Conservation (phyloP, 2,329 filamentous ascomycete genomes). For the Pestalotiopsis sp. region DNA sequence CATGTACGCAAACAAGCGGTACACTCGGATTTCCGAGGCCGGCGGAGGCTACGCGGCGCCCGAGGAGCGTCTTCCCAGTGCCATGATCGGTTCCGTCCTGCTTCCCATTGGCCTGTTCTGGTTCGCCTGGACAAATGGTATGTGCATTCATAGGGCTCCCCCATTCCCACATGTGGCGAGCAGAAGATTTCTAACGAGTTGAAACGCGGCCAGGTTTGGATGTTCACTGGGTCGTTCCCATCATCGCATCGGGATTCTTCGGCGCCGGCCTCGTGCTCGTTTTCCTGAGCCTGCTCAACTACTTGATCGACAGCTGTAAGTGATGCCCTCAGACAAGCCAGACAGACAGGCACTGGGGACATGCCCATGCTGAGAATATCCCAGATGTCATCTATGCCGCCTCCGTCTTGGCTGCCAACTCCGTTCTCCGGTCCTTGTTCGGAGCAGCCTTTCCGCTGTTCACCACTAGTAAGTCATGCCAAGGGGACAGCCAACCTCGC, state of each 20-base stretch:
- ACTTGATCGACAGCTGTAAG: conserved; percentile 56
- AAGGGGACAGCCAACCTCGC: not conserved
- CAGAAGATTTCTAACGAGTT: not conserved
- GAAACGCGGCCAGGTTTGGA: conserved; percentile 27
- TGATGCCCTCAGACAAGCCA: not conserved
- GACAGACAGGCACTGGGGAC: too few species aligned
- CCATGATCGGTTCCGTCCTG: conserved; percentile 63
- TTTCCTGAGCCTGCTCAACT: conserved; percentile 60
- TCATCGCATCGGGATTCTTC: conserved; percentile 38
- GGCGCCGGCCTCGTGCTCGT: conserved; percentile 50
- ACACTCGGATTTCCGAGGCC: conserved; percentile 34
- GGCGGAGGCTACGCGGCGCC: conserved; percentile 60
- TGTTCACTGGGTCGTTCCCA: conserved; percentile 56
- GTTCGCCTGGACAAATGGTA: conserved; percentile 68
- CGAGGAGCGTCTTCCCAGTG: conserved; percentile 66
- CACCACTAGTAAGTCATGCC: conserved; percentile 44
- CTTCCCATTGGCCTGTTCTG: conserved; percentile 70
- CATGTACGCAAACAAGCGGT: conserved; percentile 58
- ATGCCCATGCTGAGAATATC: too few species aligned
- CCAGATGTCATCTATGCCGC: conserved; percentile 68
- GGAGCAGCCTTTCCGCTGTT: conserved; percentile 76
- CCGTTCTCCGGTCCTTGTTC: conserved; percentile 72
- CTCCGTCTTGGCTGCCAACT: conserved; percentile 72
- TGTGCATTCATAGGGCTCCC: not conserved
- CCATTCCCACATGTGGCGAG: not conserved